These are phyloP conservation scores for Diplodia intermedia DNA, from an alignment of 2,329 filamentous ascomycete species.

Conservation along the genomic window DNA sequence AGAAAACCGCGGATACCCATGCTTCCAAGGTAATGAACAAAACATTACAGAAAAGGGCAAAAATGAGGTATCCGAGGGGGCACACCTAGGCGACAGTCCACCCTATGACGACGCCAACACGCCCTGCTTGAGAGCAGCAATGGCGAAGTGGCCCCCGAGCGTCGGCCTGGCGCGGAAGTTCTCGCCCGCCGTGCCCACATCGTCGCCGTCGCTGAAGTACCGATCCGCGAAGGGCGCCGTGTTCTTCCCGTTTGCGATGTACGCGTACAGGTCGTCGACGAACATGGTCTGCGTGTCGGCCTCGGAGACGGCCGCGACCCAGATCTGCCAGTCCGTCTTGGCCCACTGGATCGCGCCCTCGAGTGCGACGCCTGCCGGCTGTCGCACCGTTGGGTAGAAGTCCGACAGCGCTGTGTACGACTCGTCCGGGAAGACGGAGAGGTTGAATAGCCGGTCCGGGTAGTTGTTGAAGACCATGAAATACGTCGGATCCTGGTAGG, in stretches of 20 bases:
- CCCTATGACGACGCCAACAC: constrained; percentile 2
- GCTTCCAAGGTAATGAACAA: not conserved
- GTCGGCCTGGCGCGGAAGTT: constrained; percentile 49
- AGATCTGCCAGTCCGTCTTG: constrained; percentile 56
- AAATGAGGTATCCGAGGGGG: too few relatives aligned
- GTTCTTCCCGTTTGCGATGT: constrained; percentile 53
- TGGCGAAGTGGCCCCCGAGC: constrained; percentile 53
- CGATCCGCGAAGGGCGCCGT: constrained; percentile 55
- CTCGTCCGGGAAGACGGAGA: constrained; percentile 48
- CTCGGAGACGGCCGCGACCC: constrained; percentile 43
- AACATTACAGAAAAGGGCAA: not conserved
- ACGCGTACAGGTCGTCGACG: constrained; percentile 52
- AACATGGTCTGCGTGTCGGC: constrained; percentile 39
- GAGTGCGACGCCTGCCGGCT: constrained; percentile 50
- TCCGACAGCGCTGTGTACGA: constrained; percentile 47
- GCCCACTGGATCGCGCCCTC: constrained; percentile 51
- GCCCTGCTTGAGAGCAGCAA: constrained; percentile 46
- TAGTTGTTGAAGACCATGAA: constrained; percentile 53
- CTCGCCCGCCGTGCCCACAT: constrained; percentile 37
- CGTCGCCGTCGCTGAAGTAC: constrained; percentile 47
- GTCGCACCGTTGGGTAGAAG: constrained; percentile 49
- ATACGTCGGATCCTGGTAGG: constrained; percentile 48
- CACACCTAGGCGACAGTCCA: not conserved
- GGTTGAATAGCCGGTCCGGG: constrained; percentile 49
- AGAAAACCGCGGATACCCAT: too few relatives aligned